These are phyloP conservation scores for Globisporangium okanoganense DNA, from an alignment of 352 stramenopile species.

Conservation along the genomic window DNA sequence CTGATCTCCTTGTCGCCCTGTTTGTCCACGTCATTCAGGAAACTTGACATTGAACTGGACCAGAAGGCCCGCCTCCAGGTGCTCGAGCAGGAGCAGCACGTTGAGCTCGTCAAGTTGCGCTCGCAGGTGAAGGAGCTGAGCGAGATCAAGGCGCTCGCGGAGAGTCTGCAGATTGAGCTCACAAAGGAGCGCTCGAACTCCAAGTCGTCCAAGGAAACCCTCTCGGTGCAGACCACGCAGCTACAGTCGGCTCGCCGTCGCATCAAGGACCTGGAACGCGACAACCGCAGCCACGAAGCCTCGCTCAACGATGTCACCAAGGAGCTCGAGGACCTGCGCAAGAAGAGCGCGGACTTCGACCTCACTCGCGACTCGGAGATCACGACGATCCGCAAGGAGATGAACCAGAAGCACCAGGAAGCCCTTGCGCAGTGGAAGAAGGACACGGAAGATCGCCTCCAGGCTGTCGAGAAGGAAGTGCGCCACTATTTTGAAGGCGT, in stretches of 20 bases:
- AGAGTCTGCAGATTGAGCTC: constrained; percentile 48
- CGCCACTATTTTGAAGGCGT: constrained; percentile 68
- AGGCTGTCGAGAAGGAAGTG: constrained; percentile 68
- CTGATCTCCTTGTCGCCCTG: not conserved
- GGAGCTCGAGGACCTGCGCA: constrained; percentile 66
- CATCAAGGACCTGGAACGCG: constrained; percentile 73
- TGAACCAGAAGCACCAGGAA: constrained; percentile 73
- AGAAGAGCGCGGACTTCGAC: constrained; percentile 74
- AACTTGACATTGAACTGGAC: constrained; percentile 71
- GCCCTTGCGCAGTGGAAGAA: constrained; percentile 73
- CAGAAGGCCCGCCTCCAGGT: constrained; percentile 68
- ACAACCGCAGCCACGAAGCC: constrained; percentile 43
- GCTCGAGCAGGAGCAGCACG: constrained; percentile 77
- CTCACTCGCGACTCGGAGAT: constrained; percentile 67
- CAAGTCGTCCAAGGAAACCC: constrained; percentile 70
- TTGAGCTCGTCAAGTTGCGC: constrained; percentile 71
- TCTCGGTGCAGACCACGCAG: constrained; percentile 66
- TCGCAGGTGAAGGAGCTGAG: constrained; percentile 65
- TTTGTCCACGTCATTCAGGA: constrained; percentile 21
- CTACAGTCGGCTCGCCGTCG: constrained; percentile 55
- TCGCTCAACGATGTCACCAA: constrained; percentile 52
- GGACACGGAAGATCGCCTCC: constrained; percentile 69
- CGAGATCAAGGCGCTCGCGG: constrained; percentile 50
- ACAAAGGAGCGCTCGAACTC: constrained; percentile 57
- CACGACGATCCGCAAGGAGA: constrained; percentile 67